Evolutionary conservation across 768 basidiomycete species (phyloP), one percentile per base, ranked within the genome.

Genomic region (Termitomyces sp.): DNA sequence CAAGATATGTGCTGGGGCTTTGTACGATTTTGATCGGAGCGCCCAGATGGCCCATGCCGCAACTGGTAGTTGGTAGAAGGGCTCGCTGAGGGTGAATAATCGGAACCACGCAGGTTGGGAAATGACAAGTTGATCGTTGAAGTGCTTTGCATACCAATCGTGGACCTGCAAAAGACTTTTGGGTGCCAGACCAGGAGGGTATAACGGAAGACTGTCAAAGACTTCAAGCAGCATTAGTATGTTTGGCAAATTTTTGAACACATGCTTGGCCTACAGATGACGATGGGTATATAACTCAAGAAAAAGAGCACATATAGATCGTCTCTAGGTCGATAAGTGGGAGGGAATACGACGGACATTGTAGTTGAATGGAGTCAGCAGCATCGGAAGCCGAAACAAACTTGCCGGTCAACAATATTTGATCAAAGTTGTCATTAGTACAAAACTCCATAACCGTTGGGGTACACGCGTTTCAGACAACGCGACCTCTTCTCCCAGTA

Each of bases 101-200:
- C 59, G 65, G 39, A 67, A 67, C 65, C 65, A 67, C 22, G 60
- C 48, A 36, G 65, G 64, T 42, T 63, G 60, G 16, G 57, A 43
- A 26, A 65, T 62, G 24, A 64, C 59, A 13, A 67, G 65, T 36
- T 67, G 65, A 39, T 67, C 65, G 27, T 67, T 67, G 26, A 63
- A 67, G 18, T 60, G 47, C 2, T 24, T 27, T 50, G 60, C 53
- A 49, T 67, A 67, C 55, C 55, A 63, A 6, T 65, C 37, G 36
- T 64, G 62, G 13, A 63, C 48, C n/a, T 64, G 56, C 12, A 67
- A 46, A 12, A 67, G 58, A 18, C 37, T 55, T 39, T 39, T 22
- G 9, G 65, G 65, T 8, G 58, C 64, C 27, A 67, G 18, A 27
- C 51, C 51, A 13, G 37, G 10, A 22, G 65, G 64, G 41, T 65